Conservation (phyloP, 169 alveolate genomes). For the Miamiensis avidus region DNA sequence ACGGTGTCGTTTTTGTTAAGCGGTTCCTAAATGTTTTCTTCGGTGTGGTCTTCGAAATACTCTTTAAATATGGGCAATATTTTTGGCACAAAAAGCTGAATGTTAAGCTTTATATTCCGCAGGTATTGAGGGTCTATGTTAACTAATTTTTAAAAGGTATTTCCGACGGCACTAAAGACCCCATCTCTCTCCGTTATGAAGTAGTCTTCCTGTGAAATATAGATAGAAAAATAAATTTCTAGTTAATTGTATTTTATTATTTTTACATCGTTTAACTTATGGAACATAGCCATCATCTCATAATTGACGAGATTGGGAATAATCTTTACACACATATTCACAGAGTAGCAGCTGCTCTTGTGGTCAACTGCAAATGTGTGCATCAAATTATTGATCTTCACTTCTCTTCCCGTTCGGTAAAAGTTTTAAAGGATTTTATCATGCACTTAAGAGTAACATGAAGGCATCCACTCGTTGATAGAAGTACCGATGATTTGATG, state of each 20-base stretch:
- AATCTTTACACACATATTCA: conserved; percentile 38
- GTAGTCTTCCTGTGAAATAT: conserved; percentile 18
- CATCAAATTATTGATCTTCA: conserved; percentile 27
- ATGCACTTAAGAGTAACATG: conserved; percentile 10
- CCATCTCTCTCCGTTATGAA: conserved; percentile 40
- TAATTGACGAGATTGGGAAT: conserved; percentile 30
- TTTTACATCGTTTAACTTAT: conserved; percentile 29
- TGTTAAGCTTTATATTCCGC: conserved; percentile 17
- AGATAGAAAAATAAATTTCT: no score
- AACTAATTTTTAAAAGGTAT: not conserved
- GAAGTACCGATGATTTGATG: conserved; percentile 17
- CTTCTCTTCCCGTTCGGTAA: conserved; percentile 38
- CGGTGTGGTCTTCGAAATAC: conserved; percentile 31
- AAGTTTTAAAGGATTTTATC: conserved; percentile 20
- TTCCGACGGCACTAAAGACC: conserved; percentile 29
- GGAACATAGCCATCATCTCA: conserved; percentile 37
- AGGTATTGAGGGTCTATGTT: not conserved
- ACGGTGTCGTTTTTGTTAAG: not conserved
- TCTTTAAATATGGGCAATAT: conserved; percentile 19
- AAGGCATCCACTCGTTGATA: conserved; percentile 42
- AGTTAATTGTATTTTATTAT: no score
- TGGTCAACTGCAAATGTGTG: conserved; percentile 42
- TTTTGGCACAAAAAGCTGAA: conserved; percentile 32
- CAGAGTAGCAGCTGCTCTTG: conserved; percentile 24
- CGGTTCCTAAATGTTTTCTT: not conserved